phyloP scores from a whole-genome alignment of 1,284 basidiomycete species.

The Vanrija sp. region DNA sequence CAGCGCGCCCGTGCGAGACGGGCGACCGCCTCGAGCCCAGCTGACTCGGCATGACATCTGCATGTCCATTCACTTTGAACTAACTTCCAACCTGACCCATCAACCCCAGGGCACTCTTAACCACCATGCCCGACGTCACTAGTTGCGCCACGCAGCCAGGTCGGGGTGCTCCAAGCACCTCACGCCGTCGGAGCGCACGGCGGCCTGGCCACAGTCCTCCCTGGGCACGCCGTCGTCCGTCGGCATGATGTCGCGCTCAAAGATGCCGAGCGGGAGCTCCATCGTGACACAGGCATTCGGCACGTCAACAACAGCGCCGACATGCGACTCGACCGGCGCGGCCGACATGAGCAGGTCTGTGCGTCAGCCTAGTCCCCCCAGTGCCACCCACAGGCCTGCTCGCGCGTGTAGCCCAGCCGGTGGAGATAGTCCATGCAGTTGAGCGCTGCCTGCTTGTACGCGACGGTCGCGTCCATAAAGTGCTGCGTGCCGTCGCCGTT shows the following conservation, averaged over 20 bases:
- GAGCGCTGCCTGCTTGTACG: constrained; percentile 71
- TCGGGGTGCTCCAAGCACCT: constrained; percentile 5
- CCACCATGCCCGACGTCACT: too few species aligned
- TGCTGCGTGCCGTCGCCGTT: constrained; percentile 13
- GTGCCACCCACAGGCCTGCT: constrained; percentile 58
- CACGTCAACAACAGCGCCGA: constrained; percentile 69
- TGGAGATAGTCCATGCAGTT: constrained; percentile 68
- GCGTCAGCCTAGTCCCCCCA: background rate
- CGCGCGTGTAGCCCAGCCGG: constrained; percentile 46
- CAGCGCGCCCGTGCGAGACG: too few species aligned
- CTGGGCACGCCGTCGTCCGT: constrained; percentile 59
- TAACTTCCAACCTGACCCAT: too few species aligned
- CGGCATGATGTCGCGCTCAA: constrained; percentile 67
- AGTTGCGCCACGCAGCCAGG: too few species aligned
- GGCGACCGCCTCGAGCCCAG: too few species aligned
- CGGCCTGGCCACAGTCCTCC: constrained; percentile 61
- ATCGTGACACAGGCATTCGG: constrained; percentile 73
- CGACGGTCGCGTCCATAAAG: constrained; percentile 11
- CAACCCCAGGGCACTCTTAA: too few species aligned
- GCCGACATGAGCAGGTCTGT: constrained; percentile 67
- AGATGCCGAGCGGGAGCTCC: constrained; percentile 65
- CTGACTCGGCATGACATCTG: too few species aligned
- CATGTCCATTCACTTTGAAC: too few species aligned
- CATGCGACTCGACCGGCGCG: constrained; percentile 66
- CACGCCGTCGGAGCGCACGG: constrained; percentile 60